Percentiles rank a stretch among this genome's conserved stretches.
Conservation (phyloP, 1,284 basidiomycete genomes). For the Tilletia setariae region DNA sequence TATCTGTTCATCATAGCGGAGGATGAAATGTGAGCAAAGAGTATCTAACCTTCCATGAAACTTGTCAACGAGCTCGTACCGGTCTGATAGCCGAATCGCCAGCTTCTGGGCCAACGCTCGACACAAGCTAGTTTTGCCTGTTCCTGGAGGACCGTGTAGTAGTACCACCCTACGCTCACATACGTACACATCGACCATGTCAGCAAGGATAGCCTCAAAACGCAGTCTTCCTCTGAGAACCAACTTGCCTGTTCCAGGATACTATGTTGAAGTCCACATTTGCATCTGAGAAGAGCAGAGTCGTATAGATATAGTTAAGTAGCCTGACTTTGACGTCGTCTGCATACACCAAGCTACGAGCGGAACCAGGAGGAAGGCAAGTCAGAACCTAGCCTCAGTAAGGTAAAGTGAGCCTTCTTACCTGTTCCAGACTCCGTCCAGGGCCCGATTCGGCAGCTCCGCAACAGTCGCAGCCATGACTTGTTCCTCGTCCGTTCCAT, state of each 20-base stretch:
- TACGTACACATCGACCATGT: neutral
- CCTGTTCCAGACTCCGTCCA: conserved; percentile 81
- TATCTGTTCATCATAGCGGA: conserved; percentile 65
- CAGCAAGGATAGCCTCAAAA: neutral
- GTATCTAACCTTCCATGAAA: neutral
- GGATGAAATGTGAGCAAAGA: neutral
- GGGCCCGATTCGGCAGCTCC: conserved; percentile 73
- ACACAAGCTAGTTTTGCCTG: conserved; percentile 94
- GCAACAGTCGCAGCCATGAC: conserved; percentile 81
- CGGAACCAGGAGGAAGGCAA: conserved; percentile 55
- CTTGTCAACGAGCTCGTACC: conserved; percentile 58
- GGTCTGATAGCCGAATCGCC: conserved; percentile 78
- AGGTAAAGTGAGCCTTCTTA: conserved; percentile 20
- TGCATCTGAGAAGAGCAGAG: conserved; percentile 81
- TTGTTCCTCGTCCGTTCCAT: conserved; percentile 55
- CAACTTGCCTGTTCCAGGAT: conserved; percentile 76
- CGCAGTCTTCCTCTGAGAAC: neutral
- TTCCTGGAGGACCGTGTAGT: conserved; percentile 93
- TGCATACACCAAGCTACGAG: conserved; percentile 73
- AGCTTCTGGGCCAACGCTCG: conserved; percentile 93
- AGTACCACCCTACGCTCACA: conserved; percentile 66
- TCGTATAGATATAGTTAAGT: conserved; percentile 89
- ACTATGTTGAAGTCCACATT: conserved; percentile 87
- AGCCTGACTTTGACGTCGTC: conserved; percentile 83
- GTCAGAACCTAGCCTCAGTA: neutral